phyloP scores from a whole-genome alignment of 371 early-diverging fungal species.

The Coemansia sp. region DNA sequence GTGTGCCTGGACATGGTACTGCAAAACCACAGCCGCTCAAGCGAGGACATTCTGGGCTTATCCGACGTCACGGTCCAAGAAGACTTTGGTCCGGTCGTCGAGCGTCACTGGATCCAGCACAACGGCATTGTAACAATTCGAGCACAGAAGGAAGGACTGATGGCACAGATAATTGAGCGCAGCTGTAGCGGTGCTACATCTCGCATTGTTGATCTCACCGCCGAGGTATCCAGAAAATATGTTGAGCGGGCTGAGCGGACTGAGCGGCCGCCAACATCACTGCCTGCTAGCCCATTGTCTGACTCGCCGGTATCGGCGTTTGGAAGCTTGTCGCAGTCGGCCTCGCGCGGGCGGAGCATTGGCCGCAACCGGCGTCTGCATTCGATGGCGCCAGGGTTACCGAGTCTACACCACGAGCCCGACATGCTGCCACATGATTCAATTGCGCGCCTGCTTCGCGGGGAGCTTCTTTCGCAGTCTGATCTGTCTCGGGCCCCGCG shows the following conservation, averaged over 20 bases:
- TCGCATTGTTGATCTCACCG: conserved; percentile 73
- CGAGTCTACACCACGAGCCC: conserved; percentile 3
- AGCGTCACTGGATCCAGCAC: conserved; percentile 81
- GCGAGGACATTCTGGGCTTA: conserved; percentile 17
- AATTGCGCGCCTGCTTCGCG: conserved; percentile 28
- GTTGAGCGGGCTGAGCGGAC: conserved; percentile 21
- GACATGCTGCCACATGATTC: conserved; percentile 32
- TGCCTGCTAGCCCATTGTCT: conserved; percentile 23
- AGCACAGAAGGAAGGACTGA: conserved; percentile 63
- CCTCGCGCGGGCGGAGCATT: conserved; percentile 37
- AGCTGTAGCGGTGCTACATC: conserved; percentile 79
- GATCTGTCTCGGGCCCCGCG: conserved; percentile 11
- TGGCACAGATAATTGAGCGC: conserved; percentile 81
- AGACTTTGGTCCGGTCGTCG: conserved; percentile 53
- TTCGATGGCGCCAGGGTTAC: conserved; percentile 12
- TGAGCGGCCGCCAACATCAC: conserved; percentile 7
- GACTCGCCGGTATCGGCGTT: conserved; percentile 14
- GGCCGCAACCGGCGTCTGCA: conserved; percentile 36
- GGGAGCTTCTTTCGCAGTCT: conserved; percentile 25
- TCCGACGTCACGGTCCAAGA: conserved; percentile 27
- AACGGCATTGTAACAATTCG: conserved; percentile 75
- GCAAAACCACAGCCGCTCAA: conserved; percentile 64
- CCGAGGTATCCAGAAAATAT: conserved; percentile 52
- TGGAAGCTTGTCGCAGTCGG: conserved; percentile 8
- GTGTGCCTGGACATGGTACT: conserved; percentile 92